phyloP scores from a whole-genome alignment of 1,139 yeast genomes.

The Kluyveromyces sp. region DNA sequence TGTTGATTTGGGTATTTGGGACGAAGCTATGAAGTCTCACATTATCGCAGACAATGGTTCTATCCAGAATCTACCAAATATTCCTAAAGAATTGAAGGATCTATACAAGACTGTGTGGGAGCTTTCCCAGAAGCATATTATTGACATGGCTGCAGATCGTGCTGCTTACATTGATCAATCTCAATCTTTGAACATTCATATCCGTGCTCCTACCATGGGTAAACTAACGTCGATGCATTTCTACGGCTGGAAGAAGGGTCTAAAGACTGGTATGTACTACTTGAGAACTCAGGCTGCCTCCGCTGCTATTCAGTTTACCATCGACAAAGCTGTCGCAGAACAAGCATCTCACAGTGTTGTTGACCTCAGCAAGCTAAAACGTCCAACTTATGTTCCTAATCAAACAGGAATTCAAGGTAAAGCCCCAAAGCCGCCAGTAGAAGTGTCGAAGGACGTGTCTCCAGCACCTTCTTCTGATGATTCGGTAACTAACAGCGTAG shows the following conservation, averaged over 20 bases:
- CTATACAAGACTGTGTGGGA: slow-evolving; percentile 97
- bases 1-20: slow-evolving; percentile 80
- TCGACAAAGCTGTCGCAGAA: slow-evolving; percentile 52
- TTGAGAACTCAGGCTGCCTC: slow-evolving; percentile 93
- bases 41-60: slow-evolving; percentile 81
- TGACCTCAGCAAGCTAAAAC: slow-evolving; percentile 46
- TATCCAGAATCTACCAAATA: slow-evolving; percentile 64
- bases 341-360: slow-evolving; percentile 50
- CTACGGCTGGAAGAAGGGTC: slow-evolving; percentile 94
- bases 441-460: slow-evolving; percentile 20
- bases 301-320: slow-evolving; percentile 87
- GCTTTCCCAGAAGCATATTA: slow-evolving; percentile 76
- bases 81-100: slow-evolving; percentile 71
- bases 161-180: slow-evolving; percentile 92
- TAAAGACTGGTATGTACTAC: slow-evolving; percentile 98
- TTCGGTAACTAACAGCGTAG: slow-evolving; percentile 22
- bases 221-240: slow-evolving; percentile 96
- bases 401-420: slow-evolving; percentile 28
- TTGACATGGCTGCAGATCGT: slow-evolving; percentile 95
- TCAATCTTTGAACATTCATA: slow-evolving; percentile 82
- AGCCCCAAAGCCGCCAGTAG: slow-evolving; percentile 29
- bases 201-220: slow-evolving; percentile 84
- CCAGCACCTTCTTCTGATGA: slow-evolving; percentile 29
- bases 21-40: slow-evolving; percentile 69
- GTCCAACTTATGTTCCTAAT: slow-evolving; percentile 45